A percentile compares a stretch with the other conserved stretches of the same genome.
phyloP scores from a whole-genome alignment of 331 rosid species.

The Malus hybrid region DNA sequence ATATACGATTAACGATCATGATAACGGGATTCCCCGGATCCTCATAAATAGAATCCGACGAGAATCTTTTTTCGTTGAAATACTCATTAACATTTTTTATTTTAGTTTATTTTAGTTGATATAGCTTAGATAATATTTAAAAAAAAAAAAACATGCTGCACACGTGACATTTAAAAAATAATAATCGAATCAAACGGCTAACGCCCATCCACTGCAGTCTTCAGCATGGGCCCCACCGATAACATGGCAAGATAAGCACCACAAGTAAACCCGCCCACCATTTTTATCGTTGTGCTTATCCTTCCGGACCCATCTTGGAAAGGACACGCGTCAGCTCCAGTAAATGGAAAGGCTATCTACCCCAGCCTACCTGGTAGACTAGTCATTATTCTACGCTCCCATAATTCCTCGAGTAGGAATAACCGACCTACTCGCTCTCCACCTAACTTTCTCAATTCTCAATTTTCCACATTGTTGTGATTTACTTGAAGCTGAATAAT shows the following conservation, averaged over 20 bases:
- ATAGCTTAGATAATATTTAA: too few species aligned
- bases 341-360: conserved; percentile 19
- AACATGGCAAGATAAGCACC: conserved; percentile 41
- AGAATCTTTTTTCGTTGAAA: too few species aligned
- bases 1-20: too few species aligned
- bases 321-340: conserved; percentile 50
- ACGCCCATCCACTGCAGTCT: not conserved
- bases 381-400: not conserved
- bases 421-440: not conserved
- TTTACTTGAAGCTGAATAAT: not conserved
- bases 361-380: conserved; percentile 1
- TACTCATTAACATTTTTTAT: not conserved
- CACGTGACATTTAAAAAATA: not conserved
- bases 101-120: too few species aligned
- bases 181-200: not conserved
- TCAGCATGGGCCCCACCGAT: not conserved
- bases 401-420: not conserved
- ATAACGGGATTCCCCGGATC: too few species aligned
- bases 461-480: not conserved
- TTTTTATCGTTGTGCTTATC: conserved; percentile 36
- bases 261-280: conserved; percentile 6
- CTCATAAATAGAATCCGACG: too few species aligned
- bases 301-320: conserved; percentile 14
- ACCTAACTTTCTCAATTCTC: not conserved
- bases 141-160: too few species aligned